phyloP scores from a whole-genome alignment of 495 filamentous ascomycete species.

The Neurospora sp. region DNA sequence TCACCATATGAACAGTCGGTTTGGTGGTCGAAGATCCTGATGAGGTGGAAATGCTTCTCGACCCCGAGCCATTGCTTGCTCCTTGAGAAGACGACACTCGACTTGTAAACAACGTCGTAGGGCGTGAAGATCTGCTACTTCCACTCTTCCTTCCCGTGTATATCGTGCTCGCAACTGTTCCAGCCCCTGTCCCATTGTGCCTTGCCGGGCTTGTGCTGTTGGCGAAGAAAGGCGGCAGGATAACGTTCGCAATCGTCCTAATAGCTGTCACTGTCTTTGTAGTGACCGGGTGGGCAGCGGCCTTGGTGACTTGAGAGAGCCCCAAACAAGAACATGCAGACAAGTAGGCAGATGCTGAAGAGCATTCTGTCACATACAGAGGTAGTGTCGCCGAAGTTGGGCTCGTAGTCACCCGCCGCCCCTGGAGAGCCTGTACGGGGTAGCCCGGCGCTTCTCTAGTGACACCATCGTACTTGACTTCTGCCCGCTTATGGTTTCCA shows the following conservation, averaged over 20 bases:
- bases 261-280: conserved; percentile 6
- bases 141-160: not conserved
- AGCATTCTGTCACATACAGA: conserved; percentile 13
- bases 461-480: conserved; percentile 3
- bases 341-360: conserved; percentile 10
- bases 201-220: conserved; percentile 2
- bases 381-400: conserved; percentile 10
- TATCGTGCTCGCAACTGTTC: not conserved
- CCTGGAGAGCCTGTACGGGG: not conserved
- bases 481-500: conserved; percentile 2
- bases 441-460: not conserved
- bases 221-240: not conserved
- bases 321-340: conserved; percentile 25
- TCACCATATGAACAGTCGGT: not conserved
- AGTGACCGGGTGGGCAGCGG: not conserved
- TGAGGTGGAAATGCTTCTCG: not conserved
- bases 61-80: not conserved
- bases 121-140: not conserved
- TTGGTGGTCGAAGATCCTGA: not conserved
- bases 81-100: not conserved
- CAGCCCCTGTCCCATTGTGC: not conserved
- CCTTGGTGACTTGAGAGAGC: conserved; percentile 4
- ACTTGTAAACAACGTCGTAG: not conserved
- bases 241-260: conserved; percentile 4
- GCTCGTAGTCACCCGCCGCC: conserved; percentile 5